phyloP scores from a whole-genome alignment of 2,329 filamentous ascomycete species.

The Calycina marina region DNA sequence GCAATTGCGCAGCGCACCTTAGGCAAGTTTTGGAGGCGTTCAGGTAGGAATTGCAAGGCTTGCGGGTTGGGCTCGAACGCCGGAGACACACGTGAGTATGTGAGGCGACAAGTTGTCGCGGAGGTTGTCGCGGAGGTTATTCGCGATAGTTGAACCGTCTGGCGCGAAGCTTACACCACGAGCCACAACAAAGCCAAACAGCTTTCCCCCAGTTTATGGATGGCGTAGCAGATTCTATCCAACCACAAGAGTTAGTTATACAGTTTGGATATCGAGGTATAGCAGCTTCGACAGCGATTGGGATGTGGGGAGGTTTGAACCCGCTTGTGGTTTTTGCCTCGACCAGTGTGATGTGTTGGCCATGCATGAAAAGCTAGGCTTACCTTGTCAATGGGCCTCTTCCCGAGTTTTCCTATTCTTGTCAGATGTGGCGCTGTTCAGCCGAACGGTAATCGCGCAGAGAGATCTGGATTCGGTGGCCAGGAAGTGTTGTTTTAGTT shows the following conservation, averaged over 20 bases:
- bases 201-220: conserved; percentile 13
- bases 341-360: conserved; percentile 22
- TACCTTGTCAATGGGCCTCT: conserved; percentile 22
- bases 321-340: conserved; percentile 15
- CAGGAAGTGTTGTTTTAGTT: not conserved
- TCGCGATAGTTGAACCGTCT: conserved; percentile 11
- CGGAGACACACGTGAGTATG: conserved; percentile 18
- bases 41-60: conserved; percentile 27
- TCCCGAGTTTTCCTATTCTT: conserved; percentile 14
- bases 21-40: conserved; percentile 36
- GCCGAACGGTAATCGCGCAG: conserved; percentile 1
- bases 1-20: conserved; percentile 39
- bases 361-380: conserved; percentile 21
- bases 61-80: conserved; percentile 12
- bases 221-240: conserved; percentile 13
- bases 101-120: conserved; percentile 15
- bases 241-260: conserved; percentile 20
- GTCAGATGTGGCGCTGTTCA: conserved; percentile 13
- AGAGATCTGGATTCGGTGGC: not conserved
- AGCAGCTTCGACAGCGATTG: conserved; percentile 15
- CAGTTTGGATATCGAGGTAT: conserved; percentile 12
- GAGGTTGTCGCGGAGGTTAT: conserved; percentile 16
- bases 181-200: conserved; percentile 13
- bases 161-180: conserved; percentile 12
- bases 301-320: conserved; percentile 14